Evolutionary conservation across 495 filamentous ascomycete genomes (phyloP).

Genomic region (Xylaria curta): DNA sequence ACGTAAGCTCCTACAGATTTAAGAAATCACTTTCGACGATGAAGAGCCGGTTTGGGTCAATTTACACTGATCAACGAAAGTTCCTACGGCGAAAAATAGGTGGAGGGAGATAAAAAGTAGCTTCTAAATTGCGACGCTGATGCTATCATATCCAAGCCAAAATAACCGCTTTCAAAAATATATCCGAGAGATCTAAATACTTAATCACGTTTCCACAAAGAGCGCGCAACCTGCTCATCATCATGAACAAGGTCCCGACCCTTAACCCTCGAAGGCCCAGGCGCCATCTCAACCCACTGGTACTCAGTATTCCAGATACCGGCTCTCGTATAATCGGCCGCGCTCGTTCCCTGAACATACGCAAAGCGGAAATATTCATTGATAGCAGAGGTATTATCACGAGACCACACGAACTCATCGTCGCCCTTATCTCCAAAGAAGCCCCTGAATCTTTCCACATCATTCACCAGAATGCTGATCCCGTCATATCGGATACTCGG

Average conservation of each 20-base stretch:
- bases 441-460: conserved; percentile 82
- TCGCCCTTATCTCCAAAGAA: conserved; percentile 57
- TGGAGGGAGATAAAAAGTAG: not conserved
- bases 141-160: not conserved
- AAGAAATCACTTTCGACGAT: not conserved
- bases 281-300: conserved; percentile 66
- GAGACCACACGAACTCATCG: conserved; percentile 56
- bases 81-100: not conserved
- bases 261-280: conserved; percentile 52
- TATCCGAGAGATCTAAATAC: not conserved
- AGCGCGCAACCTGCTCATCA: conserved; percentile 26
- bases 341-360: conserved; percentile 71
- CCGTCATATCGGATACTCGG: conserved; percentile 75
- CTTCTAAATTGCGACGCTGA: not conserved
- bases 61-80: not conserved
- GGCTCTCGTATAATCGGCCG: conserved; percentile 79
- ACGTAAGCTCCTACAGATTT: no score
- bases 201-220: conserved; percentile 30
- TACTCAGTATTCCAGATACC: conserved; percentile 76
- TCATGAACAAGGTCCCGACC: conserved; percentile 30
- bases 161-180: not conserved
- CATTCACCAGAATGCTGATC: conserved; percentile 88
- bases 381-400: conserved; percentile 46
- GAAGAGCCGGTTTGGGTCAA: not conserved
- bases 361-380: conserved; percentile 87